These are phyloP conservation scores for Pythium periplocum DNA, from an alignment of 352 stramenopile species.

Conservation along the genomic window DNA sequence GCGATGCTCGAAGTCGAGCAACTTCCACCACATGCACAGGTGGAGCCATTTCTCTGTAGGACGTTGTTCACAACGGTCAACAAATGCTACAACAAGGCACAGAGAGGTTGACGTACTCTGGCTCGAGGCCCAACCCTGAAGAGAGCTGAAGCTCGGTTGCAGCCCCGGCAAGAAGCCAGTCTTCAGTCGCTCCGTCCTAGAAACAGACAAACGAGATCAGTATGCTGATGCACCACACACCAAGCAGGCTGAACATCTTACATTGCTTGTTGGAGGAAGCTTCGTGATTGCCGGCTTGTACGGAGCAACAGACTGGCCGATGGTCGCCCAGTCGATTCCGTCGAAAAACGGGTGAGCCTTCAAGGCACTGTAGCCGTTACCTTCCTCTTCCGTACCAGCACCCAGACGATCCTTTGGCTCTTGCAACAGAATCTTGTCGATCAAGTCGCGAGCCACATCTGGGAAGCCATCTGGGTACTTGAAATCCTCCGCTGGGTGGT, in stretches of 20 bases:
- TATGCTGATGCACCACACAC: background rate
- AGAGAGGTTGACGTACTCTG: conserved; percentile 5
- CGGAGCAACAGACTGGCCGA: conserved; percentile 43
- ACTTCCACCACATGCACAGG: conserved; percentile 76
- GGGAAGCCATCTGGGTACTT: conserved; percentile 57
- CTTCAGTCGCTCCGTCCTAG: conserved; percentile 84
- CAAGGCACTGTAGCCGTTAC: conserved; percentile 65
- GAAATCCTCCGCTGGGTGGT: conserved; percentile 78
- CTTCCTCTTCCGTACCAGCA: conserved; percentile 60
- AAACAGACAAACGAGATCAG: background rate
- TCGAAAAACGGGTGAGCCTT: conserved; percentile 84
- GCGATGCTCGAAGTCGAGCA: conserved; percentile 62
- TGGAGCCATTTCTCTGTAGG: conserved; percentile 8
- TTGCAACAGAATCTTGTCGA: conserved; percentile 75
- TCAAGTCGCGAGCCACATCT: conserved; percentile 58
- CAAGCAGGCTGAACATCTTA: conserved; percentile 14
- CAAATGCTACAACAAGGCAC: conserved; percentile 7
- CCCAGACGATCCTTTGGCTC: conserved; percentile 69
- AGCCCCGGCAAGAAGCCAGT: conserved; percentile 85
- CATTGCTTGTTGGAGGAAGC: conserved; percentile 67
- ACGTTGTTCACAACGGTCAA: conserved; percentile 5
- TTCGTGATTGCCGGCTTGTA: conserved; percentile 56
- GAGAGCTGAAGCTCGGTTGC: conserved; percentile 85
- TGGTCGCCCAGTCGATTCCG: conserved; percentile 62
- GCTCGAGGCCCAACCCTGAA: conserved; percentile 73